These are phyloP conservation scores for Starmerella riodocensis DNA, from an alignment of 805 yeast genomes.

Conservation along the genomic window DNA sequence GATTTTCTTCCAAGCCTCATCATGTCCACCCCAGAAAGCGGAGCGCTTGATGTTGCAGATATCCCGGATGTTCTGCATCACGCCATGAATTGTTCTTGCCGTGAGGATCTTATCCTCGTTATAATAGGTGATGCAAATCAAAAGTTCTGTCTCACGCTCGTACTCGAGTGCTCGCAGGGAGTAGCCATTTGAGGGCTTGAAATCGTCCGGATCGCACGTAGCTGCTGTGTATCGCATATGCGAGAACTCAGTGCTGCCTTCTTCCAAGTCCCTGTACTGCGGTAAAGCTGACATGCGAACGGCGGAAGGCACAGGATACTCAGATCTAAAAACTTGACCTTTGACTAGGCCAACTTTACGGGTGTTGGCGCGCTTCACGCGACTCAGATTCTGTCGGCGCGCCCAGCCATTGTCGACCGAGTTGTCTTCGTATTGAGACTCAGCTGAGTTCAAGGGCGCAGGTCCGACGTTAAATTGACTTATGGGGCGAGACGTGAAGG, in stretches of 20 bases:
- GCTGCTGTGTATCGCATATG: constrained; percentile 54
- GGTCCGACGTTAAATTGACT: not conserved
- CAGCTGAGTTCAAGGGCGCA: constrained; percentile 1
- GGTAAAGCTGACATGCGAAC: constrained; percentile 29
- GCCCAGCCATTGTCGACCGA: constrained; percentile 20
- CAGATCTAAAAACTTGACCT: constrained; percentile 28
- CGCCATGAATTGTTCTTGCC: constrained; percentile 50
- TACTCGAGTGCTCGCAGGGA: constrained; percentile 44
- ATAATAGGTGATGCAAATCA: constrained; percentile 52
- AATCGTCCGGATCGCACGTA: constrained; percentile 57
- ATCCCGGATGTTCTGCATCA: constrained; percentile 51
- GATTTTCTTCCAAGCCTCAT: constrained; percentile 49
- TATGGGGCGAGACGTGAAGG: constrained; percentile 18
- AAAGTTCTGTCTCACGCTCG: constrained; percentile 46
- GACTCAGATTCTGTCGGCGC: constrained; percentile 24
- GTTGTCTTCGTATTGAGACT: constrained; percentile 1
- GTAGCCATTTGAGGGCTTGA: constrained; percentile 40
- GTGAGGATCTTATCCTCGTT: constrained; percentile 52
- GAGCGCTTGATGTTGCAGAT: constrained; percentile 37
- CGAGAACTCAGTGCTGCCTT: constrained; percentile 38
- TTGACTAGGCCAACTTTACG: constrained; percentile 29
- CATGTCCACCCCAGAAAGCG: constrained; percentile 37
- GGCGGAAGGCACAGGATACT: constrained; percentile 32
- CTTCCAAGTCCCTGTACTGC: constrained; percentile 33
- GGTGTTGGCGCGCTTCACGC: constrained; percentile 26